These are phyloP conservation scores for Ploettnerulaceae sp. DNA, from an alignment of 2,329 filamentous ascomycete species.

Conservation along the genomic window DNA sequence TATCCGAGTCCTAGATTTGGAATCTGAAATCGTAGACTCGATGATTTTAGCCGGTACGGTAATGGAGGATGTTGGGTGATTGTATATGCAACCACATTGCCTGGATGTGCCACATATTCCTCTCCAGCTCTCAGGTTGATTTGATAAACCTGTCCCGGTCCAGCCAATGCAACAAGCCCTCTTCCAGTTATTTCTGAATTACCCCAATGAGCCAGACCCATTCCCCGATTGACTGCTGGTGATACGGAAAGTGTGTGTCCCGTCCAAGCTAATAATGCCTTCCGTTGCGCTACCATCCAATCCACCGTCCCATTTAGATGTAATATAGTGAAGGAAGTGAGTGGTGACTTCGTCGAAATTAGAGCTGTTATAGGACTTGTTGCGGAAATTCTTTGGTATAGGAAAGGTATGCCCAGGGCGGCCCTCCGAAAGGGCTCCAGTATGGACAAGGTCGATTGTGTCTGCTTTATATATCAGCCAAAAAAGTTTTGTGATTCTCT, in stretches of 20 bases:
- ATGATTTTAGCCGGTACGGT: conserved; percentile 83
- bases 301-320: conserved; percentile 91
- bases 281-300: conserved; percentile 87
- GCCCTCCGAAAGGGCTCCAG: conserved; percentile 79
- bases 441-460: conserved; percentile 82
- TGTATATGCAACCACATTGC: conserved; percentile 87
- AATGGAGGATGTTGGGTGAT: conserved; percentile 67
- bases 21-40: conserved; percentile 68
- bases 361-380: conserved; percentile 83
- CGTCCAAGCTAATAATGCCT: conserved; percentile 92
- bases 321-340: conserved; percentile 81
- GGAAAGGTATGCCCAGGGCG: conserved; percentile 80
- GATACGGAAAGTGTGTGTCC: conserved; percentile 76
- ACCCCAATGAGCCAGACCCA: conserved; percentile 86
- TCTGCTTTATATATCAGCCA: conserved; percentile 44
- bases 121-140: conserved; percentile 76
- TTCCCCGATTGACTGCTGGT: conserved; percentile 67
- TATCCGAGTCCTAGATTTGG: conserved; percentile 60
- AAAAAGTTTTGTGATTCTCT: background rate
- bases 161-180: conserved; percentile 77
- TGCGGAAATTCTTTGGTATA: conserved; percentile 88
- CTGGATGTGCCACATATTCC: conserved; percentile 86
- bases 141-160: conserved; percentile 85
- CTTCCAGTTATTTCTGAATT: conserved; percentile 83
- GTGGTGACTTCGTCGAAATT: conserved; percentile 80